Evolutionary conservation across 1,139 yeast genomes (phyloP).

Genomic region (Blastobotrys petasosporus): DNA sequence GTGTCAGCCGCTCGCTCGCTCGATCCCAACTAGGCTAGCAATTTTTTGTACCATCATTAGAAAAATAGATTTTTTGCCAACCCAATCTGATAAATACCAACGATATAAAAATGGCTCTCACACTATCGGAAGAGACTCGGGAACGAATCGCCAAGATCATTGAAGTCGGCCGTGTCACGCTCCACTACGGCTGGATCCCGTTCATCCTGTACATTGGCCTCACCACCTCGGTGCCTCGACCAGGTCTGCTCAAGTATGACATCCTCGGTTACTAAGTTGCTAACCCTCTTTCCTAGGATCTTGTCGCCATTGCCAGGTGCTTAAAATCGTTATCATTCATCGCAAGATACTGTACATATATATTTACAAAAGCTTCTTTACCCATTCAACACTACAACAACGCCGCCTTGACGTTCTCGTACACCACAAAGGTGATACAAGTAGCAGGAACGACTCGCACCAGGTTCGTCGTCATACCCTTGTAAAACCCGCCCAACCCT

Average conservation of each 20-base stretch:
- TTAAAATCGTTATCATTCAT: conserved; percentile 30
- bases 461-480: conserved; percentile 75
- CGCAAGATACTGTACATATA: conserved; percentile 12
- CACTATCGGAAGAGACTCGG: conserved; percentile 45
- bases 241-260: conserved; percentile 61
- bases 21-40: background rate
- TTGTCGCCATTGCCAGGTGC: conserved; percentile 73
- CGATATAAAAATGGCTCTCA: conserved; percentile 33
- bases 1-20: too few species aligned
- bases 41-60: background rate
- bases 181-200: conserved; percentile 97
- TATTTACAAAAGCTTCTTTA: conserved; percentile 1
- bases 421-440: conserved; percentile 71
- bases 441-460: conserved; percentile 88
- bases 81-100: background rate
- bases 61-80: background rate
- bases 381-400: too few species aligned
- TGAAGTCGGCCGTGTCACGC: conserved; percentile 77
- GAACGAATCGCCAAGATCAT: conserved; percentile 83
- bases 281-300: conserved; percentile 31
- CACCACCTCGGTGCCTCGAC: conserved; percentile 80
- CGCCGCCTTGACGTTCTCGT: conserved; percentile 50
- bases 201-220: conserved; percentile 84
- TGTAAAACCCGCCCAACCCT: conserved; percentile 61
- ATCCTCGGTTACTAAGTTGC: background rate